Conservation (phyloP, 768 basidiomycete genomes). For the Lenzites betulinus region DNA sequence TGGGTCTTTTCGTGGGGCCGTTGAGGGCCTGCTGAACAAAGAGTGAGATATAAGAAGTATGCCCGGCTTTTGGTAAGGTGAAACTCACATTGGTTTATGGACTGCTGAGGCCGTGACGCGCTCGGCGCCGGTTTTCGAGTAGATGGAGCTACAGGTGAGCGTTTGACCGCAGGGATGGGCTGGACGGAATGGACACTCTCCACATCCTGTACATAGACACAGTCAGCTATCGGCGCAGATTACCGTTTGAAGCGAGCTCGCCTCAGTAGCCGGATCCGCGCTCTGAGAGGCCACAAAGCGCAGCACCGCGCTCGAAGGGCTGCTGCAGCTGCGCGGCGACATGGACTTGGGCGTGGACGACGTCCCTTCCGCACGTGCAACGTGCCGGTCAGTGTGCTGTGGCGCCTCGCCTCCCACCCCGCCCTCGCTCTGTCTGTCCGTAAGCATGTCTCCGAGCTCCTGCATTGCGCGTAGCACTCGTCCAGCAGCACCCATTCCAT, state of each 20-base stretch:
- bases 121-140: too few species aligned
- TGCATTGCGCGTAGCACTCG: slow-evolving; percentile 1
- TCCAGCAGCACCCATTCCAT: background rate
- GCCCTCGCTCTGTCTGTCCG: background rate
- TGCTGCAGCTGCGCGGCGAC: background rate
- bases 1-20: background rate
- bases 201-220: background rate
- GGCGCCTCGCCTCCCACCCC: background rate
- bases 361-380: background rate
- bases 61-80: background rate
- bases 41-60: background rate
- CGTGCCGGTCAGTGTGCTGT: background rate
- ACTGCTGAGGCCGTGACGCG: too few species aligned
- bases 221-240: background rate
- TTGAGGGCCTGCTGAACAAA: background rate
- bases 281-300: background rate
- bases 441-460: background rate
- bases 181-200: background rate
- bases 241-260: background rate
- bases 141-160: too few species aligned
- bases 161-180: too few species aligned
- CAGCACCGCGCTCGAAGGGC: background rate
- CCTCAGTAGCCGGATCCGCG: background rate
- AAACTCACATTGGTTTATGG: too few species aligned
- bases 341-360: background rate